Base-by-base conservation (phyloP, 805 yeast species). In the Suhomyces sp. region DNA sequence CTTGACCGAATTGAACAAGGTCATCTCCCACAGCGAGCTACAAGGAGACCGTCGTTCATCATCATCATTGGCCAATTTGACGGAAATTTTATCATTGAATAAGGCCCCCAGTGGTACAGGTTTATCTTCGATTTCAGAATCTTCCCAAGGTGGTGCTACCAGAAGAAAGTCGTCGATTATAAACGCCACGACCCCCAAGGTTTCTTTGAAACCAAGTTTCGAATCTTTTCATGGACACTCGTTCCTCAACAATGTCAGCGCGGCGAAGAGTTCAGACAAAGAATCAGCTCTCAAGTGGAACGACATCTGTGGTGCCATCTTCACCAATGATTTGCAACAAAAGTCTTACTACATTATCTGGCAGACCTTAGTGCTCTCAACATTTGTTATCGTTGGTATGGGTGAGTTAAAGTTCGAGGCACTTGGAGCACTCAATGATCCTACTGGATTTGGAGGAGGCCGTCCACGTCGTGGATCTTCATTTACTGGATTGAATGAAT, bases 281-380 rank as follows among this genome's bases (percentile, higher is more conserved):
- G 28, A 28, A n/a, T 4, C 28, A 4, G 19, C 30, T 8, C 14
- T 20, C 15, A 10, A 25, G 4, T 30, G 23, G 26, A 40, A 51
- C 9, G 48, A 54, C 17, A 46, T 61, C 23, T 47, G 52, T 26
- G 72, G 72, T 8, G 70, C 69, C n/a, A 48, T 66, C 5, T 46
- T 65, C 39, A 58, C 68, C 29, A 66, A 66, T 38, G 64, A 62
- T 12, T 50, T 59, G 32, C 72, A 59, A 42, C 58, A 58, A 28
- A 63, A 56, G 40, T 53, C 63, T 5, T 53, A 61, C 42, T 64
- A 54, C 35, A 50, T 62, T 12, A 35, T 65, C 29, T 65, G 70
- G 70, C 40, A 53, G 26, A 33, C 47, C n/a, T 20, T 54, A 15
- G 40, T 44, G 45, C 35, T 35, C 8, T 35, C 37, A 9, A 23